phyloP scores from a whole-genome alignment of 2,329 filamentous ascomycete species.

The Pseudogymnoascus sp. region DNA sequence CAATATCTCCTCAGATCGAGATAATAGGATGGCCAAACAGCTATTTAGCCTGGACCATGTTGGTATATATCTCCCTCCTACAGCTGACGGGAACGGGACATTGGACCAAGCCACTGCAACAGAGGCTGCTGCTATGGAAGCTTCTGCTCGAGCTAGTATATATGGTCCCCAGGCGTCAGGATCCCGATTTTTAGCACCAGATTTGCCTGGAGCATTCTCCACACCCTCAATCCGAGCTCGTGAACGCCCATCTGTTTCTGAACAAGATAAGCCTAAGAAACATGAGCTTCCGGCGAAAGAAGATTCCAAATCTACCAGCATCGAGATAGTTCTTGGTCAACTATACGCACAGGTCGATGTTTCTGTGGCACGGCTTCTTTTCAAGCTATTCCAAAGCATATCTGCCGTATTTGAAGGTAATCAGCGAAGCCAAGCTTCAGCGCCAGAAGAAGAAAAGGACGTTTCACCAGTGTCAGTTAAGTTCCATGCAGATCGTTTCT shows the following conservation, averaged over 20 bases:
- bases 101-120: constrained; percentile 9
- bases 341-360: constrained; percentile 28
- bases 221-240: constrained; percentile 28
- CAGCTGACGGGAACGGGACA: constrained; percentile 11
- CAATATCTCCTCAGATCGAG: constrained; percentile 23
- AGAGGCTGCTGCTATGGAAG: neutral
- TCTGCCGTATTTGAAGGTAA: neutral
- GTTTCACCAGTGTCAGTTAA: constrained; percentile 16
- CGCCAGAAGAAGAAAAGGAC: constrained; percentile 3
- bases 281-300: constrained; percentile 9
- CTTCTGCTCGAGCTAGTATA: neutral
- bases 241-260: constrained; percentile 15
- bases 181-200: constrained; percentile 35
- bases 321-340: constrained; percentile 27
- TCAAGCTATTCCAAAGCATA: constrained; percentile 25
- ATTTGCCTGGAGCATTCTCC: constrained; percentile 58
- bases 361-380: constrained; percentile 28
- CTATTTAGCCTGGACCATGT: constrained; percentile 31
- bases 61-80: constrained; percentile 29
- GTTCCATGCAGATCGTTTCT: constrained; percentile 23
- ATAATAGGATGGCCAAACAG: constrained; percentile 27
- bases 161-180: constrained; percentile 16
- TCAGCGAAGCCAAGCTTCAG: neutral
- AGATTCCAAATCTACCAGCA: constrained; percentile 15
- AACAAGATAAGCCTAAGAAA: constrained; percentile 13